Conservation (phyloP, 2,329 filamentous ascomycete species). For the Scytalidium sp. region DNA sequence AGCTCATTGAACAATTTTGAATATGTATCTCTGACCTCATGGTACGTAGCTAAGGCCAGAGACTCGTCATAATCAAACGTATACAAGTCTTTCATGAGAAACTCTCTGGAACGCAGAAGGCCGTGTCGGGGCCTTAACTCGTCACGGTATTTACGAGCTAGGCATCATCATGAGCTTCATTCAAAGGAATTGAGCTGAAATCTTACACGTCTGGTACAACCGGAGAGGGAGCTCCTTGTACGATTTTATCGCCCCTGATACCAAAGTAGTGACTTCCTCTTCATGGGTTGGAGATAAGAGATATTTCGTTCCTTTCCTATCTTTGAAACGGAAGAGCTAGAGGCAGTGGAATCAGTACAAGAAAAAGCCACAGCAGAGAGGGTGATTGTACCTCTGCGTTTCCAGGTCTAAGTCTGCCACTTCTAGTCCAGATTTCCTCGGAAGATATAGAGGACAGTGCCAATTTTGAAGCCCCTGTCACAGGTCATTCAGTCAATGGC, state of each 20-base stretch:
- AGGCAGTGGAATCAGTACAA: neutral
- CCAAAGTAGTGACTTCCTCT: conserved; percentile 87
- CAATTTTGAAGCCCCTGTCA: conserved; percentile 70
- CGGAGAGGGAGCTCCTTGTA: conserved; percentile 84
- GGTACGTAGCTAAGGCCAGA: conserved; percentile 78
- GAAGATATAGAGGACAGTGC: conserved; percentile 84
- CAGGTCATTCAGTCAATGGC: conserved; percentile 9
- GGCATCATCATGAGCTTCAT: conserved; percentile 2
- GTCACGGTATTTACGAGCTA: conserved; percentile 90
- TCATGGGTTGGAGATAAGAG: conserved; percentile 92
- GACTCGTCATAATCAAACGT: conserved; percentile 75
- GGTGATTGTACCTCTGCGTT: conserved; percentile 61
- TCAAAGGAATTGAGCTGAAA: neutral
- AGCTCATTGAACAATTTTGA: conserved; percentile 75
- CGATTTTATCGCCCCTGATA: conserved; percentile 69
- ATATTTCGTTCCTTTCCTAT: conserved; percentile 72
- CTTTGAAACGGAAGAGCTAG: conserved; percentile 75
- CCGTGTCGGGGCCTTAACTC: conserved; percentile 87
- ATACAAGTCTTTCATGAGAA: conserved; percentile 97
- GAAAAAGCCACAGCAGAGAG: too few species aligned
- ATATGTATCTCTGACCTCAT: conserved; percentile 71
- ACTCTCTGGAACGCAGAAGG: conserved; percentile 83
- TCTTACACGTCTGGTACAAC: conserved; percentile 82
- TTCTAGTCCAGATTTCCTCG: conserved; percentile 77
- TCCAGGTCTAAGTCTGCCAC: conserved; percentile 73